Conservation (phyloP, 371 early-diverging fungal species). For the Mucor lusitanicus region DNA sequence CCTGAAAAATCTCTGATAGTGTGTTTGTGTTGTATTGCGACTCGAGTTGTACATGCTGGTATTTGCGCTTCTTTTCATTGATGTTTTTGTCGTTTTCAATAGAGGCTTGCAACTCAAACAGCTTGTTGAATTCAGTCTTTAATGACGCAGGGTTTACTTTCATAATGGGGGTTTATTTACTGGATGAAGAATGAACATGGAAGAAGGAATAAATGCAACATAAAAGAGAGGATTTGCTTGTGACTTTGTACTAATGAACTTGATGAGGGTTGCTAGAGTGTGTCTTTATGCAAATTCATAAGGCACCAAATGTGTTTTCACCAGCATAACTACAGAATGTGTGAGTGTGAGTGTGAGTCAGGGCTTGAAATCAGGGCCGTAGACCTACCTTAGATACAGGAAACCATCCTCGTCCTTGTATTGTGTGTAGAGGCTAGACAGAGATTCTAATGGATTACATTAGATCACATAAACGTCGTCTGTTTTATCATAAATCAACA, state of each 20-base stretch:
- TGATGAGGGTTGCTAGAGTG: neutral
- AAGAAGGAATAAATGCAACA: neutral
- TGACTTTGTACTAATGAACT: neutral
- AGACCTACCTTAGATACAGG: slow-evolving; percentile 80
- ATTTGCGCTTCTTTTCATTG: slow-evolving; percentile 2
- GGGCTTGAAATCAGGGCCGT: neutral
- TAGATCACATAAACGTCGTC: neutral
- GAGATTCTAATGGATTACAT: slow-evolving; percentile 52
- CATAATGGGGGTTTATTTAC: neutral
- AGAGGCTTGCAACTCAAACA: slow-evolving; percentile 5
- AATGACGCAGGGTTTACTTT: slow-evolving; percentile 2
- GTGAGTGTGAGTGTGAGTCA: neutral
- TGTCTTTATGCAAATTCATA: neutral
- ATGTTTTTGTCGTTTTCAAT: neutral
- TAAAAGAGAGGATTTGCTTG: neutral
- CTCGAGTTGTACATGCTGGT: neutral
- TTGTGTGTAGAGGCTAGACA: slow-evolving; percentile 91
- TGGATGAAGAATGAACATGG: neutral
- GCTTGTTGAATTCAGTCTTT: neutral
- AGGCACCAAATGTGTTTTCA: slow-evolving; percentile 80
- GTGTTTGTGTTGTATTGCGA: slow-evolving; percentile 2
- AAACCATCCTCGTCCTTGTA: slow-evolving; percentile 97
- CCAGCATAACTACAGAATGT: slow-evolving; percentile 65
- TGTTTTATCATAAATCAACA: neutral
- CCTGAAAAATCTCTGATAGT: slow-evolving; percentile 24